A percentile compares a stretch with the other conserved stretches of the same genome.
phyloP scores from a whole-genome alignment of 2,329 filamentous ascomycete genomes.

The Zymoseptoria crescenta region DNA sequence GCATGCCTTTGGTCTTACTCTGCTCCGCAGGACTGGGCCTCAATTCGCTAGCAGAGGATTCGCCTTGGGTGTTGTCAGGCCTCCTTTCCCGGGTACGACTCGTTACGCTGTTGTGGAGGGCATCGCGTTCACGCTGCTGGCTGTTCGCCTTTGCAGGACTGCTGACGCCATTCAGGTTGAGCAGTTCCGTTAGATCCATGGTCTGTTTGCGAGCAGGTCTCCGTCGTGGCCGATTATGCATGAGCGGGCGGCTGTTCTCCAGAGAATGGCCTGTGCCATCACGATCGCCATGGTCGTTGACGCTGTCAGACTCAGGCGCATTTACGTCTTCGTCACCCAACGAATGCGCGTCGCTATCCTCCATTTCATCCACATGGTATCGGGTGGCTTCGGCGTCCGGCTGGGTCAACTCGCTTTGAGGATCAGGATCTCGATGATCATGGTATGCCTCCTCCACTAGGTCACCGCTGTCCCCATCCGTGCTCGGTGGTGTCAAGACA shows the following conservation, averaged over 20 bases:
- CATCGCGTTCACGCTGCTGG: not conserved
- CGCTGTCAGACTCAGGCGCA: slow-evolving; percentile 8
- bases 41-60: slow-evolving; percentile 5
- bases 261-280: slow-evolving; percentile 27
- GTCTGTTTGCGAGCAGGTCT: slow-evolving; percentile 14
- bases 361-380: slow-evolving; percentile 10
- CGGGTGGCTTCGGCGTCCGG: slow-evolving; percentile 24
- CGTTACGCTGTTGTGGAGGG: not conserved
- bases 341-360: slow-evolving; percentile 5
- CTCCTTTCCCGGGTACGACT: not conserved
- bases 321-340: slow-evolving; percentile 7
- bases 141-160: slow-evolving; percentile 18
- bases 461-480: slow-evolving; percentile 20
- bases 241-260: slow-evolving; percentile 22
- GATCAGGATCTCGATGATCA: slow-evolving; percentile 2
- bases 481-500: slow-evolving; percentile 29
- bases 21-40: slow-evolving; percentile 5
- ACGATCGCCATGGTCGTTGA: slow-evolving; percentile 2
- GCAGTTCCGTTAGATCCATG: slow-evolving; percentile 22
- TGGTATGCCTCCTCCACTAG: not conserved
- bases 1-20: slow-evolving; percentile 8
- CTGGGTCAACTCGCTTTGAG: slow-evolving; percentile 17
- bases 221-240: slow-evolving; percentile 11
- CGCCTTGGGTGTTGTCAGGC: not conserved
- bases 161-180: slow-evolving; percentile 13